phyloP scores from a whole-genome alignment of 2,329 filamentous ascomycete genomes.

The Hypomyces perniciosus region DNA sequence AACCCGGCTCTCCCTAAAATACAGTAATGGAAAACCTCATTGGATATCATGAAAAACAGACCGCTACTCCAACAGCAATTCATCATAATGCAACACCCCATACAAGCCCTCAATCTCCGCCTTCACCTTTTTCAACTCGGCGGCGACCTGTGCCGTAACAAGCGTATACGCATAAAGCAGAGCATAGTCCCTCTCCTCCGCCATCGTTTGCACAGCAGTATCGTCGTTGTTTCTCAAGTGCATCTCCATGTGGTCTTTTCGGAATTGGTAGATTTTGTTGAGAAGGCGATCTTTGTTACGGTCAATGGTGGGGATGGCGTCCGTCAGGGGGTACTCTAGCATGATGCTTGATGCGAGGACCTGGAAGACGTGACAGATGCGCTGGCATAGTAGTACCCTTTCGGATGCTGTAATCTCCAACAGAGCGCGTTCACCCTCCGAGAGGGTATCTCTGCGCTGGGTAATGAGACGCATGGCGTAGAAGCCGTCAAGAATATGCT shows the following conservation, averaged over 20 bases:
- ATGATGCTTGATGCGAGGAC: conserved; percentile 92
- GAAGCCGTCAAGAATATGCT: conserved; percentile 84
- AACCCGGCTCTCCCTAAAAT: background rate
- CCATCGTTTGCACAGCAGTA: conserved; percentile 29
- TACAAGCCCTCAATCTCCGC: conserved; percentile 57
- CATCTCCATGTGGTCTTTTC: conserved; percentile 55
- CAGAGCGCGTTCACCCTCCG: conserved; percentile 73
- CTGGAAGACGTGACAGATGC: conserved; percentile 81
- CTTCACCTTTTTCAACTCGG: conserved; percentile 56
- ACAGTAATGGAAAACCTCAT: background rate
- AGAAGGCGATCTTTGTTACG: conserved; percentile 76
- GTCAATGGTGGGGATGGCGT: conserved; percentile 78
- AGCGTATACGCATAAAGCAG: conserved; percentile 85
- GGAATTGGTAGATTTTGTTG: conserved; percentile 81
- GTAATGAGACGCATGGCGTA: conserved; percentile 95
- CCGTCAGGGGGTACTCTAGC: conserved; percentile 86
- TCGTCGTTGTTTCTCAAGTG: conserved; percentile 16
- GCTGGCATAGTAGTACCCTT: conserved; percentile 71
- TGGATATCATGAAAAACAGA: background rate
- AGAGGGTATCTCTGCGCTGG: conserved; percentile 62
- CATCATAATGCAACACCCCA: conserved; percentile 56
- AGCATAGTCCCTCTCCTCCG: conserved; percentile 78
- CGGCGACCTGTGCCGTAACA: conserved; percentile 60
- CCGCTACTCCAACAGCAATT: conserved; percentile 47
- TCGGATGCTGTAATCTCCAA: conserved; percentile 74